These are phyloP conservation scores for Striga hermonthica DNA, from an alignment of 305 asterid genomes.

Conservation along the genomic window DNA sequence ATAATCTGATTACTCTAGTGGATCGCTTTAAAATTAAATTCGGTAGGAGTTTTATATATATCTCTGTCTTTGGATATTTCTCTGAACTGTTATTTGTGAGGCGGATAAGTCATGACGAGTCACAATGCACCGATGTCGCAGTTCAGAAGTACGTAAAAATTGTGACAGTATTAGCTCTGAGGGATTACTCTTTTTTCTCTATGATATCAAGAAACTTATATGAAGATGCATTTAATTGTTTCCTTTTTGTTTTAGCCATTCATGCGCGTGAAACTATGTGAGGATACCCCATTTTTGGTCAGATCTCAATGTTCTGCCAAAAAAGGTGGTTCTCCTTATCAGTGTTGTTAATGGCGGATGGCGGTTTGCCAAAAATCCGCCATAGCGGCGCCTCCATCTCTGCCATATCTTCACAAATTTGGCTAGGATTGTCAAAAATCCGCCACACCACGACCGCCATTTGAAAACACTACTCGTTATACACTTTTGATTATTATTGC, in stretches of 20 bases:
- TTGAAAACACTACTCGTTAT: neutral
- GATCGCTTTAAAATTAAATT: constrained; percentile 18
- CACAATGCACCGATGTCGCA: constrained; percentile 19
- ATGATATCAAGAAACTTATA: constrained; percentile 7
- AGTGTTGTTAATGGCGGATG: no score
- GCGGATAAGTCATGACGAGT: constrained; percentile 29
- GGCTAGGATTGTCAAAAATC: no score
- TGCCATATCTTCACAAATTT: no score
- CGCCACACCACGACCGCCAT: no score
- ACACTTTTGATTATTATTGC: constrained; percentile 10
- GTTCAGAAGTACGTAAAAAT: constrained; percentile 31
- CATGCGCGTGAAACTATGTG: neutral
- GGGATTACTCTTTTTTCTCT: neutral
- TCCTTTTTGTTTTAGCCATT: neutral
- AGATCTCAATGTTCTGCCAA: constrained; percentile 26
- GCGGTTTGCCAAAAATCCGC: no score
- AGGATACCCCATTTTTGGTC: neutral
- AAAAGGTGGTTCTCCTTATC: constrained; percentile 13
- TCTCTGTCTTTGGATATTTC: constrained; percentile 21
- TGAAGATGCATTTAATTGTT: constrained; percentile 14
- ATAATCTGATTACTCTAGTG: constrained; percentile 18
- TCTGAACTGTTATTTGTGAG: constrained; percentile 7
- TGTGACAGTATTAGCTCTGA: constrained; percentile 1
- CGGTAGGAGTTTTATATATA: neutral
- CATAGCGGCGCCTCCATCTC: no score